Percentiles rank a stretch among this genome's conserved stretches.
These are phyloP conservation scores for Coniferiporia sulphurascens DNA, from an alignment of 1,284 basidiomycete species.

Conservation along the genomic window DNA sequence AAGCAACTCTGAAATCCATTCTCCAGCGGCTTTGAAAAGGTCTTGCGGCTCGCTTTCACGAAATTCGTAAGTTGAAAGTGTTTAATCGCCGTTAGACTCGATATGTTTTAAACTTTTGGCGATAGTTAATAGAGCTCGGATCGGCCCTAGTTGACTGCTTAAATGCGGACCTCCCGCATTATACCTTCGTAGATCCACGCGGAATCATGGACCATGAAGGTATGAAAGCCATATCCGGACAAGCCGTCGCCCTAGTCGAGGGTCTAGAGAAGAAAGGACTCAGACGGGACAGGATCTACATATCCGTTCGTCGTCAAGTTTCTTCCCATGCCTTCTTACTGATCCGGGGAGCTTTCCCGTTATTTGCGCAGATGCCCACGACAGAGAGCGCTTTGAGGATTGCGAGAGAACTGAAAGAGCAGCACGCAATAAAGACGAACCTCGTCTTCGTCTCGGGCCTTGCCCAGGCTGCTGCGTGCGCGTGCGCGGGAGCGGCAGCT, in stretches of 20 bases:
- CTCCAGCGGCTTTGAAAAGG: constrained; percentile 3
- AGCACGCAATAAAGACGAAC: constrained; percentile 42
- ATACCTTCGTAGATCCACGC: constrained; percentile 47
- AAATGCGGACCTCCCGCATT: constrained; percentile 36
- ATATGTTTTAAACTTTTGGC: not conserved
- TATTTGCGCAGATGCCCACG: constrained; percentile 45
- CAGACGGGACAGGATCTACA: constrained; percentile 36
- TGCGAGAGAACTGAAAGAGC: constrained; percentile 34
- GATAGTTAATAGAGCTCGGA: constrained; percentile 49
- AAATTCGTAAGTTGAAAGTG: constrained; percentile 1
- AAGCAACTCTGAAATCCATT: not conserved
- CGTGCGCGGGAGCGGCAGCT: constrained; percentile 41
- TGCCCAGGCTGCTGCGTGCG: constrained; percentile 49
- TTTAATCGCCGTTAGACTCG: constrained; percentile 1
- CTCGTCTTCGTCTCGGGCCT: constrained; percentile 46
- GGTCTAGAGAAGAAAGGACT: constrained; percentile 40
- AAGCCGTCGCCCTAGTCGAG: constrained; percentile 36
- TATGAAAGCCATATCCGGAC: constrained; percentile 37
- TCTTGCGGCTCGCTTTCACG: constrained; percentile 10
- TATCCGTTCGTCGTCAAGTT: constrained; percentile 41
- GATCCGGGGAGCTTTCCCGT: too few relatives aligned
- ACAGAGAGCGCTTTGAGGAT: constrained; percentile 51
- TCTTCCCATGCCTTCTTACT: too few relatives aligned
- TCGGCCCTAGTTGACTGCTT: constrained; percentile 36
- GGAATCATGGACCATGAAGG: constrained; percentile 17